Conservation (phyloP, 2,329 filamentous ascomycete genomes). For the Fusarium guadeloupense region DNA sequence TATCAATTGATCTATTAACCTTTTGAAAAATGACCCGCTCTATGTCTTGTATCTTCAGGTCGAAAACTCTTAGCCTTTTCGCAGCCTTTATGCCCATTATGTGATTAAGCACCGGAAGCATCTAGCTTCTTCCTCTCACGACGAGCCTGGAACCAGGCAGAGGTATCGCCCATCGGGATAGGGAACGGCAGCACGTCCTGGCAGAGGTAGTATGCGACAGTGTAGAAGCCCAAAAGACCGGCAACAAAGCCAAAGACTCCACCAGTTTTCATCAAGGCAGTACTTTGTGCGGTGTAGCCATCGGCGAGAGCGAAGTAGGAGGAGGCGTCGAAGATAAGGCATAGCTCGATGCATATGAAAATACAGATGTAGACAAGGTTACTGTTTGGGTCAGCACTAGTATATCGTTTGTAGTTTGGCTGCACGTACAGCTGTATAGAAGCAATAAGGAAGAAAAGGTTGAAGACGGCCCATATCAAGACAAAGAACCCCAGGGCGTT, state of each 20-base stretch:
- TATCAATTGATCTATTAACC: too few relatives aligned
- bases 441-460: slow-evolving; percentile 42
- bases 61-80: too few relatives aligned
- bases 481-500: slow-evolving; percentile 44
- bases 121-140: slow-evolving; percentile 3
- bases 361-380: slow-evolving; percentile 39
- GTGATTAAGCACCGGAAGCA: background rate
- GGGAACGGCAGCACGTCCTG: slow-evolving; percentile 36
- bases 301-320: slow-evolving; percentile 37
- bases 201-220: slow-evolving; percentile 36
- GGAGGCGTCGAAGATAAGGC: slow-evolving; percentile 31
- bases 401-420: too few relatives aligned
- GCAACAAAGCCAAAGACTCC: slow-evolving; percentile 41
- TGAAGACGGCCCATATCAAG: slow-evolving; percentile 42
- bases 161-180: slow-evolving; percentile 39
- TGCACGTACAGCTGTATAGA: slow-evolving; percentile 30
- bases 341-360: slow-evolving; percentile 37
- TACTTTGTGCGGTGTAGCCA: slow-evolving; percentile 11
- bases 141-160: slow-evolving; percentile 18
- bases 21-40: too few relatives aligned
- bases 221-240: slow-evolving; percentile 39
- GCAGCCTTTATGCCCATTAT: too few relatives aligned
- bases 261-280: slow-evolving; percentile 26
- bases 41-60: too few relatives aligned
- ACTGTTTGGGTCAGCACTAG: slow-evolving; percentile 16